Evolutionary conservation across 2,329 filamentous ascomycete species (phyloP).

Genomic region (Alternaria rosae): DNA sequence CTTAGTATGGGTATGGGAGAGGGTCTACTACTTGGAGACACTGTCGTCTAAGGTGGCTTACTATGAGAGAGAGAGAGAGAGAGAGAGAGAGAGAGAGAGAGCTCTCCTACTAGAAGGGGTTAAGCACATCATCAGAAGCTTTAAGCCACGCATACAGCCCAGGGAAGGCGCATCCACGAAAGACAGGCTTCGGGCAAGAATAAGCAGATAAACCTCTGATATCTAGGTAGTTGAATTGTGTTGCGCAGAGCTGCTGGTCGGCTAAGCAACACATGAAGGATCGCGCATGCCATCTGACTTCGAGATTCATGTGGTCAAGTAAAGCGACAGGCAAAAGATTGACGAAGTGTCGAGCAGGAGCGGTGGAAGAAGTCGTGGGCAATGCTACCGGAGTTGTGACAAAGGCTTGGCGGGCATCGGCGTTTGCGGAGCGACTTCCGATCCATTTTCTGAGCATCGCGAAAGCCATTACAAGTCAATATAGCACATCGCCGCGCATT

Average conservation of each 20-base stretch:
- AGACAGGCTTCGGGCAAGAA: neutral
- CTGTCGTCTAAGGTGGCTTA: neutral
- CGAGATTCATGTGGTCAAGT: neutral
- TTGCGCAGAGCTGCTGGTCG: neutral
- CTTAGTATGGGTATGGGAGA: neutral
- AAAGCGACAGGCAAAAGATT: neutral
- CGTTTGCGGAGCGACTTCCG: slow-evolving; percentile 19
- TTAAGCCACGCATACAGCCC: neutral
- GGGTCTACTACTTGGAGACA: neutral
- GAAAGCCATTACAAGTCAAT: slow-evolving; percentile 3
- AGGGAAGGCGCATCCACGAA: neutral
- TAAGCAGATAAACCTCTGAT: neutral
- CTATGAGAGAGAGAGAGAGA: neutral
- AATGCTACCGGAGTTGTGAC: neutral
- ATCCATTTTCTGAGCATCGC: slow-evolving; percentile 27
- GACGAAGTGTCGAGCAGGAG: neutral
- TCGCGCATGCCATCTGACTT: neutral
- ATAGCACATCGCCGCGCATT: slow-evolving; percentile 7
- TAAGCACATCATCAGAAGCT: neutral
- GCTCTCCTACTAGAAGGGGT: neutral
- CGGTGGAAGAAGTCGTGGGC: neutral
- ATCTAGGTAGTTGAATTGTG: neutral
- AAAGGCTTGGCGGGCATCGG: slow-evolving; percentile 5
- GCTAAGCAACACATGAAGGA: neutral
- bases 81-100: neutral